A percentile compares a stretch with the other conserved stretches of the same genome.
phyloP scores from a whole-genome alignment of 176 grass and related monocot genomes.

The Urochloa ruziziensis region DNA sequence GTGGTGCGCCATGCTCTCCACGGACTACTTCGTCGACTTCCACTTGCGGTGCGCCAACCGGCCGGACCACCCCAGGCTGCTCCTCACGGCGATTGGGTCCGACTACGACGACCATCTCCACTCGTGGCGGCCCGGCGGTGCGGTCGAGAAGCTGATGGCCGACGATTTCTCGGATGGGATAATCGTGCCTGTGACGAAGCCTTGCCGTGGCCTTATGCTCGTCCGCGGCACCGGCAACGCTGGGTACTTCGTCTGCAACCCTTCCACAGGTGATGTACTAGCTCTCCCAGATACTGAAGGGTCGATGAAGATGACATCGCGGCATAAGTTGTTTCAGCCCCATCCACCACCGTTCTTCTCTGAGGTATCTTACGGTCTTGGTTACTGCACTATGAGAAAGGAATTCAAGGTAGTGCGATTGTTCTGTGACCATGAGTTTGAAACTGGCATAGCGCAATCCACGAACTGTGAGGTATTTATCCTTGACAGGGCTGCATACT shows the following conservation, averaged over 20 bases:
- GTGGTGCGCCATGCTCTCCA: not conserved
- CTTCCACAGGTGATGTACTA: not conserved
- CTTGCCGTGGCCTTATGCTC: conserved; percentile 23
- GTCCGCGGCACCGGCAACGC: not conserved
- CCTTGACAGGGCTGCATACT: conserved; percentile 4
- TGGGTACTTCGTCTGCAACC: conserved; percentile 24
- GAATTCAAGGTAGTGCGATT: conserved; percentile 17
- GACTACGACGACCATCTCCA: conserved; percentile 2
- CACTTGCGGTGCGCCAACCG: conserved; percentile 5
- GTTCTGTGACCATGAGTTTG: not conserved
- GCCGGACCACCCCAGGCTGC: not conserved
- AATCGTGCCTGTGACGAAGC: not conserved
- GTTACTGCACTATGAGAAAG: conserved; percentile 16
- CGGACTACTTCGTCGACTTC: not conserved
- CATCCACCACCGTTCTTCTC: not conserved
- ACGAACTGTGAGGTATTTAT: conserved; percentile 23
- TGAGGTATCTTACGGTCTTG: conserved; percentile 9
- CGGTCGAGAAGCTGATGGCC: conserved; percentile 8
- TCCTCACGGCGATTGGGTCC: not conserved
- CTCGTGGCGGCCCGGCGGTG: conserved; percentile 9
- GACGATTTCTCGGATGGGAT: not conserved
- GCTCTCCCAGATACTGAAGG: not conserved
- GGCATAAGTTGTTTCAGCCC: not conserved
- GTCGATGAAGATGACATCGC: conserved; percentile 8
- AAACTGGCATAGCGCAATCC: not conserved